Evolutionary conservation across 345 rosid genomes (phyloP), one percentile per base, ranked within the genome.

Genomic region (Rubroshorea leprosula): DNA sequence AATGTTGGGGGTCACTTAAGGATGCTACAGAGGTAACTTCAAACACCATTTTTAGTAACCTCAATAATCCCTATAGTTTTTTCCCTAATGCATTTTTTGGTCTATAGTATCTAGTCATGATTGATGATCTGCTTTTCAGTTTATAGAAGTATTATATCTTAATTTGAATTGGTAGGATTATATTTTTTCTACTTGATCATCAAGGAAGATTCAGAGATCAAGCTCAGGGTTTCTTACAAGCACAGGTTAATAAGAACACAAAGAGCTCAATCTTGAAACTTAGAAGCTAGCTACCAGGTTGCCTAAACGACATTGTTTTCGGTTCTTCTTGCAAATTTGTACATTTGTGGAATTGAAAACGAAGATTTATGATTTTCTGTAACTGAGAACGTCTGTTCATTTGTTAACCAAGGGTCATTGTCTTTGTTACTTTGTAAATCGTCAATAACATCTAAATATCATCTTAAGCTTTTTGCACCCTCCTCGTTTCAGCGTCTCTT

Each of bases 1-100:
- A 91, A 66, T 82, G 81, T 65, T 91, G 96, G 96, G 96, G 96
- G 26, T 78, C 88, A 19, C 80, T 91, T 46, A 79, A 74, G 73
- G 87, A 88, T 63, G 98, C 90, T 71, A 78, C 83, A 20, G 60
- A 69, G 88, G 96, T 84, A 74, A 54, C 16, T 53, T 41, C 58
- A 44, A 24, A 51, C 49, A 20, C 20, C 23, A 48, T 20, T 21
- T 6, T 3, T 38, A 27, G 29, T 25, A 2, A 47, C 15, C 21
- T 27, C 6, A 31, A 12, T 15, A 9, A 44, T n/a, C 17, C 48
- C 48, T 16, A 44, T 44, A 11, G n/a, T n/a, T n/a, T n/a, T n/a
- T n/a, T n/a, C n/a, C n/a, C n/a, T n/a, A n/a, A n/a, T n/a, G n/a
- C n/a, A n/a, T n/a, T n/a, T n/a, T n/a, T n/a, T n/a, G n/a, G n/a